These are phyloP conservation scores for Singerocomus rubriflavus DNA, from an alignment of 1,284 basidiomycete genomes.

Conservation along the genomic window DNA sequence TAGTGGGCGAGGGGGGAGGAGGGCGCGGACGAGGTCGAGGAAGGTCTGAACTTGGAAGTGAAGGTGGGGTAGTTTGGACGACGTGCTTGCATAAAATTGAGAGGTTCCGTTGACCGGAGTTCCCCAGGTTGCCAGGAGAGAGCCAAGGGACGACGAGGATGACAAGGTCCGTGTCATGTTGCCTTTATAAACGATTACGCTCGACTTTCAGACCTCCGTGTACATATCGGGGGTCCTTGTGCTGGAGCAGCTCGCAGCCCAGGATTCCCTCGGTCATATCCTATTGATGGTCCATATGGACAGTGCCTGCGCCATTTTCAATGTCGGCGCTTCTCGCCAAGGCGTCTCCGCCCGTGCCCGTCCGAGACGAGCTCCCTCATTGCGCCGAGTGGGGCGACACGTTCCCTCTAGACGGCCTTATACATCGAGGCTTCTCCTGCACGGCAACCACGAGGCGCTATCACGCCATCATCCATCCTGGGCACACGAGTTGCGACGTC, in stretches of 20 bases:
- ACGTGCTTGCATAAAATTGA: constrained; percentile 32
- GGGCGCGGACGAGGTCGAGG: constrained; percentile 6
- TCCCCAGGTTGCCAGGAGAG: constrained; percentile 5
- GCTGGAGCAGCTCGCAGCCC: no score
- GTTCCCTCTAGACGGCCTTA: not conserved
- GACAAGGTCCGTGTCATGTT: constrained; percentile 13
- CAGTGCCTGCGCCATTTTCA: constrained; percentile 12
- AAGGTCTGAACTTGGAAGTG: no score
- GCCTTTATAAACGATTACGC: constrained; percentile 32
- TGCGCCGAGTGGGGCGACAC: not conserved
- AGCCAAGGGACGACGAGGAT: constrained; percentile 13
- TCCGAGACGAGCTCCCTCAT: constrained; percentile 3
- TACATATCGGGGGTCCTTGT: constrained; percentile 30
- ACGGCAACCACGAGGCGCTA: constrained; percentile 13
- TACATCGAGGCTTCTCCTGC: constrained; percentile 8
- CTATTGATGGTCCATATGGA: constrained; percentile 7
- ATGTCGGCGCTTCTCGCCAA: constrained; percentile 12
- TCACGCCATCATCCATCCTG: constrained; percentile 9
- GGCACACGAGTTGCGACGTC: no score
- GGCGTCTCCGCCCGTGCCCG: constrained; percentile 14
- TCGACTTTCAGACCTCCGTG: constrained; percentile 22
- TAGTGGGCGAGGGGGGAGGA: constrained; percentile 26
- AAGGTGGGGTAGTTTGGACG: constrained; percentile 18
- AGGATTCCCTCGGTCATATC: constrained; percentile 23
- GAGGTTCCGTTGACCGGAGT: constrained; percentile 7